Percentiles rank a stretch among this genome's conserved stretches.
These are phyloP conservation scores for Trichoderma atroviride DNA, from an alignment of 2,329 filamentous ascomycete genomes.

Conservation along the genomic window DNA sequence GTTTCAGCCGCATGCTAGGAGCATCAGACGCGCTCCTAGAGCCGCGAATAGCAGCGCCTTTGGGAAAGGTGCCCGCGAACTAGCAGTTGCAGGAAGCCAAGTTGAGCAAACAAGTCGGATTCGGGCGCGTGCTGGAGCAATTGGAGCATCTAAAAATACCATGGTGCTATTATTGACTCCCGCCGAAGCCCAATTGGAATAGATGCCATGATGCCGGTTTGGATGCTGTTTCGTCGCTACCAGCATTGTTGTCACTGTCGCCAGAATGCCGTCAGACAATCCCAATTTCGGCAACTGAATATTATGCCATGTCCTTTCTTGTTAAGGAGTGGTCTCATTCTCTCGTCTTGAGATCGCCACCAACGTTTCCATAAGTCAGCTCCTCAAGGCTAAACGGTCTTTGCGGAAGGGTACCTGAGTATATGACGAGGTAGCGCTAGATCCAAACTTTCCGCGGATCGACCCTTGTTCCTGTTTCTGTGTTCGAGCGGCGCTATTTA, in stretches of 20 bases:
- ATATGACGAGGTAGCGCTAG: neutral
- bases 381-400: neutral
- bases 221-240: conserved; percentile 2
- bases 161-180: neutral
- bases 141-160: neutral
- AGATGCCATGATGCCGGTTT: neutral
- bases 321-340: neutral
- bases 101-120: neutral
- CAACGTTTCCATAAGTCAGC: neutral
- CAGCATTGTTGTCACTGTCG: neutral
- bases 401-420: neutral
- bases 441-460: conserved; percentile 11
- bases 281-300: neutral
- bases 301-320: neutral
- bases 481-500: neutral
- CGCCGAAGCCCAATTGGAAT: neutral
- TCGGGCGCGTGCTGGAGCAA: neutral
- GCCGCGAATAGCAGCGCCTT: neutral
- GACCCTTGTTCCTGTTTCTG: conserved; percentile 7
- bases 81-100: neutral
- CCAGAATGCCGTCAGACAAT: neutral
- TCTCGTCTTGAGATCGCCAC: neutral
- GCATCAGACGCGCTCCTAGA: conserved; percentile 8
- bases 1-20: conserved; percentile 21
- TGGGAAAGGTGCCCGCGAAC: neutral